Conservation (phyloP, 208 protist species). For the Trypanosoma caninum region DNA sequence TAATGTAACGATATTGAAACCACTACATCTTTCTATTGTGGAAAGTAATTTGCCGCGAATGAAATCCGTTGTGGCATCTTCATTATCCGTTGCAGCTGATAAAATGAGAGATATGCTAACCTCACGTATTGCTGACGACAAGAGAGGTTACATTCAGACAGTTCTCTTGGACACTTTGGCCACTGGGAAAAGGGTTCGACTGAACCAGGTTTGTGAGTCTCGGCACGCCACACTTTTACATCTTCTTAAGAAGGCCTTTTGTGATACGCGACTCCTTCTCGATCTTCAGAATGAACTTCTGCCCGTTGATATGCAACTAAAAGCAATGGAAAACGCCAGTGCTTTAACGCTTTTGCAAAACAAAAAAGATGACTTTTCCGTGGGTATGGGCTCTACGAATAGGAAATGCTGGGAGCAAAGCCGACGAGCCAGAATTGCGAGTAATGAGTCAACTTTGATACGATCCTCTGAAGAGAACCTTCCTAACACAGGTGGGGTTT, state of each 20-base stretch:
- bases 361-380: neutral
- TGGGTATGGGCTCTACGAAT: neutral
- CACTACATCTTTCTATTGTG: slow-evolving; percentile 7
- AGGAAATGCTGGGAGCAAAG: neutral
- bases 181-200: slow-evolving; percentile 7
- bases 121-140: neutral
- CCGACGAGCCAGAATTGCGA: neutral
- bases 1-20: neutral
- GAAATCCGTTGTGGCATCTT: too few species aligned
- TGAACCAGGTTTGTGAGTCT: neutral
- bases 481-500: neutral
- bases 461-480: slow-evolving; percentile 1
- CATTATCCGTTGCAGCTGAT: too few species aligned
- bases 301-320: slow-evolving; percentile 25
- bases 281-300: slow-evolving; percentile 22
- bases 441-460: slow-evolving; percentile 2
- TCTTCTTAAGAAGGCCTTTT: slow-evolving; percentile 10
- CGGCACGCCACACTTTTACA: neutral
- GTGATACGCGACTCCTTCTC: slow-evolving; percentile 14
- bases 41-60: neutral
- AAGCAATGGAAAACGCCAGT: slow-evolving; percentile 24
- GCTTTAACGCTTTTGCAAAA: neutral
- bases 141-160: neutral
- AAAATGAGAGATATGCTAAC: neutral
- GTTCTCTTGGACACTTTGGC: slow-evolving; percentile 5